A percentile compares a stretch with the other conserved stretches of the same genome.
Evolutionary conservation across 2,329 filamentous ascomycete species (phyloP).

Genomic region (Pyrenophora teres): DNA sequence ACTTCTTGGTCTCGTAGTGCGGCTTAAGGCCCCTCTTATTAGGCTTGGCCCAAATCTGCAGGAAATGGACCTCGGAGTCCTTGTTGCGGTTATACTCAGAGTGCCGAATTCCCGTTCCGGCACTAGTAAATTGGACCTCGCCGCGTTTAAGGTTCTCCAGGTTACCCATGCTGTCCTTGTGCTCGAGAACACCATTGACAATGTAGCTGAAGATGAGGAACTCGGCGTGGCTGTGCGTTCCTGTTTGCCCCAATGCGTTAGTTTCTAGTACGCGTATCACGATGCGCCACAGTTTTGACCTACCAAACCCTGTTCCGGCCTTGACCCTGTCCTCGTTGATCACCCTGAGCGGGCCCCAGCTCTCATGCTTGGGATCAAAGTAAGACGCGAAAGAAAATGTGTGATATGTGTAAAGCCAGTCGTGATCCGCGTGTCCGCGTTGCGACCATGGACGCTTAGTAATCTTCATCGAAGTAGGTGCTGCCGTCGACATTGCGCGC

Average conservation of each 20-base stretch:
- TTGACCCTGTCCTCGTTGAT: constrained; percentile 88
- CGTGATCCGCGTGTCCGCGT: constrained; percentile 79
- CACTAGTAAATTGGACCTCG: constrained; percentile 88
- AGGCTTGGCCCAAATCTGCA: constrained; percentile 87
- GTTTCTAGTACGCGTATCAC: not conserved
- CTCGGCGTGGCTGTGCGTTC: constrained; percentile 82
- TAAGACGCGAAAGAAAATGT: constrained; percentile 80
- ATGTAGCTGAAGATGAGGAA: constrained; percentile 92
- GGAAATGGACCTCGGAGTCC: constrained; percentile 74
- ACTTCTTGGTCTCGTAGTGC: constrained; percentile 75
- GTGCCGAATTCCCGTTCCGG: constrained; percentile 80
- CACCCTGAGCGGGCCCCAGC: constrained; percentile 78
- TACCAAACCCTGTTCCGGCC: constrained; percentile 71
- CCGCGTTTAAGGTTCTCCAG: constrained; percentile 73
- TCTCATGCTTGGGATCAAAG: constrained; percentile 68
- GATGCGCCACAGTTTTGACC: not conserved
- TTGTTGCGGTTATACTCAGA: constrained; percentile 80
- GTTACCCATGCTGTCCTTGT: constrained; percentile 81
- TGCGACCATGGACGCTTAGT: constrained; percentile 71
- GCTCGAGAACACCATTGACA: constrained; percentile 81
- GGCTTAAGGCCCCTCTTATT: constrained; percentile 75
- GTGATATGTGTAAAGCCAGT: constrained; percentile 87
- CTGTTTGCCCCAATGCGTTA: not conserved
- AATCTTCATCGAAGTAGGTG: constrained; percentile 61
- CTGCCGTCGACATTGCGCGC: constrained; percentile 49